Percentiles rank a stretch among this genome's conserved stretches.
Evolutionary conservation across 208 protist species (phyloP).

Genomic region (Trypanosoma grayi): DNA sequence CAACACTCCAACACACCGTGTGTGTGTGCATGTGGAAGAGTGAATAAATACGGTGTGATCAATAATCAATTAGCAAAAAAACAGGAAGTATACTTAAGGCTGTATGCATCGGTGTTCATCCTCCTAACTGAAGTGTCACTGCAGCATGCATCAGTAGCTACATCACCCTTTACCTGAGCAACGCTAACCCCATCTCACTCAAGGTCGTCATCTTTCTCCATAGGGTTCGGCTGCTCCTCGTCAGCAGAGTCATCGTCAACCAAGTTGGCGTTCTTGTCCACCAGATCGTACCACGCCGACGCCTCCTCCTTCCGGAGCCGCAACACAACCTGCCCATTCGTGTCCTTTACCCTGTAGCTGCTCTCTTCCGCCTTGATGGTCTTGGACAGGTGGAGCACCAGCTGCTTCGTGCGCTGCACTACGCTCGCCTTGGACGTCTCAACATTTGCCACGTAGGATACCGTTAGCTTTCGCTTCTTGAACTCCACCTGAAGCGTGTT

Average conservation of each 20-base stretch:
- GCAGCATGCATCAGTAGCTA: no score
- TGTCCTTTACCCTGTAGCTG: slow-evolving; percentile 53
- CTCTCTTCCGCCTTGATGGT: slow-evolving; percentile 40
- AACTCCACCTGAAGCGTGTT: slow-evolving; percentile 42
- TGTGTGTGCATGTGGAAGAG: no score
- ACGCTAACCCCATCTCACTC: not conserved
- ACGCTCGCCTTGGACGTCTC: slow-evolving; percentile 9
- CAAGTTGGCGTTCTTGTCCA: slow-evolving; percentile 27
- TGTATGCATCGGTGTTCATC: no score
- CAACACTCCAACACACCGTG: no score
- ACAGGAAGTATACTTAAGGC: no score
- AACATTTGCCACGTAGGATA: slow-evolving; percentile 36
- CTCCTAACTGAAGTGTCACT: no score
- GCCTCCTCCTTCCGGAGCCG: slow-evolving; percentile 51
- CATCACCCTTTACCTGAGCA: no score
- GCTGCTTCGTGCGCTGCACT: slow-evolving; percentile 28
- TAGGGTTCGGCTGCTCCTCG: slow-evolving; percentile 6
- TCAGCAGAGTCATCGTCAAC: slow-evolving; percentile 14
- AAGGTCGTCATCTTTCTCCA: not conserved
- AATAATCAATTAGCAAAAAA: no score
- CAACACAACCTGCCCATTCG: slow-evolving; percentile 51
- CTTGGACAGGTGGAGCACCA: slow-evolving; percentile 45
- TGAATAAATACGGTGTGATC: no score
- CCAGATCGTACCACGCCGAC: slow-evolving; percentile 61
- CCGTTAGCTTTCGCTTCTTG: slow-evolving; percentile 25